These are phyloP conservation scores for Colletotrichum tabaci DNA, from an alignment of 2,329 filamentous ascomycete species.

Conservation along the genomic window DNA sequence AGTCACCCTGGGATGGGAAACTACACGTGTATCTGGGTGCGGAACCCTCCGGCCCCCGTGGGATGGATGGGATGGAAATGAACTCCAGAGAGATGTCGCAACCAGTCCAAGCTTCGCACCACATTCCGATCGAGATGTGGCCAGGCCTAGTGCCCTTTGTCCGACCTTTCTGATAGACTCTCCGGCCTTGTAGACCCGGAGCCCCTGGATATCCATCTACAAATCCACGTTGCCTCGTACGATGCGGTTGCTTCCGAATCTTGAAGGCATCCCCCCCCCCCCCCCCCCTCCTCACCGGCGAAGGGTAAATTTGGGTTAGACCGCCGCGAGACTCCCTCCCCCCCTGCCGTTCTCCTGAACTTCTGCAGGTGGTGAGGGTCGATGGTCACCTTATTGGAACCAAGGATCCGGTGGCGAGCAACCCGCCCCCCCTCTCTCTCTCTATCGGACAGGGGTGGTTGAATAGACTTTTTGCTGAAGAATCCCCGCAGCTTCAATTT, in stretches of 20 bases:
- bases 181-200: not conserved
- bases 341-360: slow-evolving; percentile 5
- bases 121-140: slow-evolving; percentile 2
- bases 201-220: not conserved
- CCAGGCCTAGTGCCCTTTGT: not conserved
- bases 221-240: slow-evolving; percentile 28
- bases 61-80: not conserved
- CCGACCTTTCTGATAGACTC: not conserved
- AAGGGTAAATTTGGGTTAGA: slow-evolving; percentile 26
- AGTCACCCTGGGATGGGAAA: too few species aligned
- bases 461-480: slow-evolving; percentile 25
- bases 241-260: slow-evolving; percentile 15
- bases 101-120: slow-evolving; percentile 1
- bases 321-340: slow-evolving; percentile 8
- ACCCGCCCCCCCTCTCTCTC: not conserved
- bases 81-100: not conserved
- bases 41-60: not conserved
- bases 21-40: too few species aligned
- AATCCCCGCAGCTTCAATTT: slow-evolving; percentile 39
- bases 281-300: not conserved
- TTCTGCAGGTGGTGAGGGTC: slow-evolving; percentile 15
- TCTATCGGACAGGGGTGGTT: slow-evolving; percentile 8
- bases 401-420: slow-evolving; percentile 25
- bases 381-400: slow-evolving; percentile 5
- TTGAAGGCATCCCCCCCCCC: not conserved